Base-by-base conservation (phyloP, 2,329 filamentous ascomycete species). In the Fusarium transvaalense region DNA sequence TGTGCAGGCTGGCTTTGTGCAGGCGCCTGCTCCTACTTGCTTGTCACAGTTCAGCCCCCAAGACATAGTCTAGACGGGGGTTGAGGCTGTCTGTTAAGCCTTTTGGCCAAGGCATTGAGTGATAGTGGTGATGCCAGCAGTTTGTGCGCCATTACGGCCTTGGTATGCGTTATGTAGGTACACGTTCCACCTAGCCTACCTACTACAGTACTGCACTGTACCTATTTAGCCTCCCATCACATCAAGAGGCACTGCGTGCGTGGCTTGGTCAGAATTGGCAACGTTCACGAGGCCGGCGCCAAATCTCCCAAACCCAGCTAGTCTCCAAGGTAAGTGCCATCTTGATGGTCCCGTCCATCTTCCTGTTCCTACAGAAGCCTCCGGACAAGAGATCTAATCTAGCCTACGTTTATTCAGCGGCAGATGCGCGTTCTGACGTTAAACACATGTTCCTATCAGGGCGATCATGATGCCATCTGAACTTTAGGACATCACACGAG, bases 401-500 rank as follows among this genome's bases (percentile, higher is more conserved):
- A 58, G 50, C 41, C 59, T 66, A 64, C 41, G 51, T 64, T 64
- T 59, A 55, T 64, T 61, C 47, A 58, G 69, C 71, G 71, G 66
- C 66, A 73, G 71, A 73, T 73, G 71, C 66, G 71, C 71, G 70
- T 73, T 55, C 56, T 53, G 69, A 66, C 57, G 56, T 69, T 46
- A 46, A 59, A 66, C 56, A 57, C 52, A 57, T 68, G 64, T 47
- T 54, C 60, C 58, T 65, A 42, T 43, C 54, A 25, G 37, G 61
- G 17, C 56, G 66, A 69, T 69, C 66, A 62, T 58, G 61, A 61
- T 68, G 61, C 66, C 65, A 68, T 68, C 65, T 55, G 25, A 45
- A 66, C 45, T 66, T 50, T 51, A 41, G 45, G 38, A 38, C 48
- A 69, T 69, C 61, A 66, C 66, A 66, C 53, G 65, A 57, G 56